Evolutionary conservation across 228 moss, liverwort and hornwort genomes (phyloP), one percentile per base, ranked within the genome.

Genomic region (Sphagnum fallax): DNA sequence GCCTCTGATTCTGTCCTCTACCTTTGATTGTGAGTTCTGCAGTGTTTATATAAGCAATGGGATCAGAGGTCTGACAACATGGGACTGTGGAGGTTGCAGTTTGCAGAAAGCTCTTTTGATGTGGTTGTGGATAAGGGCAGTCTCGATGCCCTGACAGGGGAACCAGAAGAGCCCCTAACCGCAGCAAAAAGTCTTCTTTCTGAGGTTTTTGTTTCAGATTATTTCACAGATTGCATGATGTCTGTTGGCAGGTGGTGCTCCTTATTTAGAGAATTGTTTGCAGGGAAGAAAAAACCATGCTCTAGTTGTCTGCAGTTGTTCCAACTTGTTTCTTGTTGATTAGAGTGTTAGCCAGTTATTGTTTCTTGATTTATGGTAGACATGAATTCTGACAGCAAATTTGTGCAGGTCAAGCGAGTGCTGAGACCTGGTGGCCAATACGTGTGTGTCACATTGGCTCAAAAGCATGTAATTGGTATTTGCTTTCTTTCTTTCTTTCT

Each of bases 91-190:
- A 73, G 67, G 63, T 47, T 80, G 87, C 89, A 98, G 93, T 77
- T 98, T 51, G 65, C 81, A 70, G 91, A 93, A 73, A 75, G 78
- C 16, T 72, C 78, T 49, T 98, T 88, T 68, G 93, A 97, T 74
- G 59, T 91, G 66, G 82, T 97, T 14, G 15, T 97, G 60, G 97
- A 98, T 49, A 91, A 98, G 72, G 93, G 90, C 68, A 85, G 93
- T 73, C 75, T 98, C 73, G 97, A 97, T 73, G 81, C 87, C 50
- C 79, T 97, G 62, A 68, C 86, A 71, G 85, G 78, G 62, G 89
- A 86, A 75, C 72, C 78, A 8, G 80, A 79, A 59, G 81, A 83
- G 53, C 68, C 76, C 12, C 69, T 80, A 48, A 53, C 76, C 0
- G 75, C 85, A 74, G 90, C 87, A 69, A 73, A 65, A 52, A 79